A percentile compares a stretch with the other conserved stretches of the same genome.
These are phyloP conservation scores for Arabidopsis hybrid DNA, from an alignment of 441 rosid species.

Conservation along the genomic window DNA sequence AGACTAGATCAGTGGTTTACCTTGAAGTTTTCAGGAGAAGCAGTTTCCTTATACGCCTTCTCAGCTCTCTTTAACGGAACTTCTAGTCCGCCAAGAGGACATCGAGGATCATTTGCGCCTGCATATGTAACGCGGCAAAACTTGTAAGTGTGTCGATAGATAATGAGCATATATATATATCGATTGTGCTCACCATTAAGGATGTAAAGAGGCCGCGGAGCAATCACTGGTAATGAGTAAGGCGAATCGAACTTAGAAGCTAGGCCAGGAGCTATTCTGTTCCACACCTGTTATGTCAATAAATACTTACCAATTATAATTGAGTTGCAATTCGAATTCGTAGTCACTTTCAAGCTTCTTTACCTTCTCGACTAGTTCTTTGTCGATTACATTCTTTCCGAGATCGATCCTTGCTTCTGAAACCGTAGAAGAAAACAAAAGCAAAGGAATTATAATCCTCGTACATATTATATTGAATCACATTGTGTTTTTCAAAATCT, in stretches of 20 bases:
- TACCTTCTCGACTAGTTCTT: constrained; percentile 90
- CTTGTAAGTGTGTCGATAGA: neutral
- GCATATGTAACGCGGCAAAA: constrained; percentile 1
- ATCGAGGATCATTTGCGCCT: constrained; percentile 88
- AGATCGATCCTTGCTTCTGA: constrained; percentile 78
- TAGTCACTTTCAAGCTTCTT: constrained; percentile 20
- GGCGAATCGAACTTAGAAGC: constrained; percentile 83
- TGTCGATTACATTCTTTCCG: constrained; percentile 73
- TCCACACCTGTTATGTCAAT: constrained; percentile 76
- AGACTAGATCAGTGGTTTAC: constrained; percentile 44
- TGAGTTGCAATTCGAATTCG: neutral
- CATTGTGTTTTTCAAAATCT: constrained; percentile 18
- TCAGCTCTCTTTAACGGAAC: constrained; percentile 53
- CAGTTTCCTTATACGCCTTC: constrained; percentile 59
- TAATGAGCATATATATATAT: neutral
- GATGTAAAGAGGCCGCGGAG: constrained; percentile 80
- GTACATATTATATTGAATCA: neutral
- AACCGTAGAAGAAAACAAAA: neutral
- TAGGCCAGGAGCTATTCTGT: constrained; percentile 91
- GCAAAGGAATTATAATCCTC: neutral
- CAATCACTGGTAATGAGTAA: constrained; percentile 70
- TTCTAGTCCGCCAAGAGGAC: constrained; percentile 77
- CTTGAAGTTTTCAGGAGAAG: constrained; percentile 60
- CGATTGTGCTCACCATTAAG: constrained; percentile 59
- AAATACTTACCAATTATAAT: constrained; percentile 21